phyloP scores from a whole-genome alignment of 208 protist species.

The Trypanosoma grayi region DNA sequence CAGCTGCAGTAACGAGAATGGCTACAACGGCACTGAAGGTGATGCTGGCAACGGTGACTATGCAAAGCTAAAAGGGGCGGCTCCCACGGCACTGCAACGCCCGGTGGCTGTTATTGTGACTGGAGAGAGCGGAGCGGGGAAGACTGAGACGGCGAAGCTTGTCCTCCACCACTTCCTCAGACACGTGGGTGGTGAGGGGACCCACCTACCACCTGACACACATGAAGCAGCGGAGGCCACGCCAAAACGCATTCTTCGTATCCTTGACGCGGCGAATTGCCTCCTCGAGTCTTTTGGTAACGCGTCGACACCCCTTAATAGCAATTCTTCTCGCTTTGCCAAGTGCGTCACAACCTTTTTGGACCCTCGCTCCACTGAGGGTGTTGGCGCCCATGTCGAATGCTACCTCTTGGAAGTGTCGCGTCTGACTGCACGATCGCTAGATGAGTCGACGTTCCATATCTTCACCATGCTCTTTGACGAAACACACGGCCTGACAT shows the following conservation, averaged over 20 bases:
- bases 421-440: slow-evolving; percentile 5
- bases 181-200: too few relatives aligned
- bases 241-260: neutral
- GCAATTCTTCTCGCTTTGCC: slow-evolving; percentile 26
- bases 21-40: neutral
- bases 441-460: slow-evolving; percentile 18
- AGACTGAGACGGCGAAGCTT: slow-evolving; percentile 49
- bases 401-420: slow-evolving; percentile 24
- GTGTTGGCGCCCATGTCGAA: slow-evolving; percentile 9
- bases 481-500: slow-evolving; percentile 6
- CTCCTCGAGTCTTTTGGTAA: slow-evolving; percentile 29
- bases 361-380: slow-evolving; percentile 1
- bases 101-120: slow-evolving; percentile 32
- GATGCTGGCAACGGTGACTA: neutral
- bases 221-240: neutral
- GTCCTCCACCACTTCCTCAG: slow-evolving; percentile 16
- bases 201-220: slow-evolving; percentile 5
- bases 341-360: slow-evolving; percentile 16
- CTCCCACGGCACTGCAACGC: neutral
- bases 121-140: slow-evolving; percentile 70
- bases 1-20: neutral
- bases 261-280: slow-evolving; percentile 21
- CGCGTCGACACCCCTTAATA: slow-evolving; percentile 23
- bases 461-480: slow-evolving; percentile 23
- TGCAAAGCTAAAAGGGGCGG: neutral